Base-by-base conservation (phyloP, 2,329 filamentous ascomycete species). In the Acrocalymma vagum region DNA sequence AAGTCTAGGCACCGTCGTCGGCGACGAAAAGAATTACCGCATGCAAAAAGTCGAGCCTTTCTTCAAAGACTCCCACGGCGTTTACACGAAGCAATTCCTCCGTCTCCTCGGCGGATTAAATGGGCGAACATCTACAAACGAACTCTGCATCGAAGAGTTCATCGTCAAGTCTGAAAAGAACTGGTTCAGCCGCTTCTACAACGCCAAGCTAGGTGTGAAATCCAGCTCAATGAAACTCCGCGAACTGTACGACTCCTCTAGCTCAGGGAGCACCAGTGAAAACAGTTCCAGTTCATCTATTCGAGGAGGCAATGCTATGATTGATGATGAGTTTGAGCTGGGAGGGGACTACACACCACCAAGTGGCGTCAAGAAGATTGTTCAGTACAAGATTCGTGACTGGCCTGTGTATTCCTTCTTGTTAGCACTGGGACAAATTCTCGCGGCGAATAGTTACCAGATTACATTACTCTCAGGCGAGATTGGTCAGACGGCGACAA, bases 41-140 rank as follows among this genome's bases (percentile, higher is more conserved):
- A 75, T 86, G 11, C 84, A 87, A 58, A 83, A 85, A 40, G 81
- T 87, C 0, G 82, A 84, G 51, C 84, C 83, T 3, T 84, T 82
- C 69, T 87, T 87, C 69, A 86, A 80, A 5, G 84, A 87, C 58
- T 78, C 78, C 30, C 82, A 76, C 22, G 83, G 82, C 21, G 75
- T 83, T 47, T 87, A 83, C 62, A 83, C 80, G 49, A 73, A 73
- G 45, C 74, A 51, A 22, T 56, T 56, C 25, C 42, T 47, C 20
- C 20, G 30, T n/a, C 30, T 51, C 2, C 52, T 58, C 13, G 27
- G 27, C 20, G 42, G 13, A 10, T 48, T 87, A 11, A 78, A 71
- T 29, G 81, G 78, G 7, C 73, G 76, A 47, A 84, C 79, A 45
- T 85, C 82, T 0, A 77, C 81, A 45, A 75, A 70, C 1, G 47